These are phyloP conservation scores for Penicillium sumatraense DNA, from an alignment of 2,329 filamentous ascomycete species.

Conservation along the genomic window DNA sequence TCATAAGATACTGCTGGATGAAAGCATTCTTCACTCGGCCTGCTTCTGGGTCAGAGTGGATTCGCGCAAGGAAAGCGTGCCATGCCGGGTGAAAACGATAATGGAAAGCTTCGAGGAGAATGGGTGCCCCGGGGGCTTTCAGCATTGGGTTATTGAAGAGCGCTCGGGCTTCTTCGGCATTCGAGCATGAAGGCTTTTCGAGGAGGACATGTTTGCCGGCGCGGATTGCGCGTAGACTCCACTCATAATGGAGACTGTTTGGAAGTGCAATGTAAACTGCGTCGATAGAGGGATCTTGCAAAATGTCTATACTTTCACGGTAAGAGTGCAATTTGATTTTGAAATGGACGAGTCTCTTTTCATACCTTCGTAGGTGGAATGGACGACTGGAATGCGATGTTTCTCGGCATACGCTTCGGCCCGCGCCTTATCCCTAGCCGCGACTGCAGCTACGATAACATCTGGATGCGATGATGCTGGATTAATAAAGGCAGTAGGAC, in stretches of 20 bases:
- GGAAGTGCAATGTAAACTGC: constrained; percentile 55
- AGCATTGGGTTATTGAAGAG: constrained; percentile 48
- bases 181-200: constrained; percentile 59
- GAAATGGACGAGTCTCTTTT: background rate
- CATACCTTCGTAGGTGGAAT: constrained; percentile 55
- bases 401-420: constrained; percentile 58
- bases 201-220: constrained; percentile 61
- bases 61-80: constrained; percentile 38
- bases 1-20: constrained; percentile 44
- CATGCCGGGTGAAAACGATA: constrained; percentile 57
- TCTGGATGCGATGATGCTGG: constrained; percentile 60
- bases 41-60: constrained; percentile 3
- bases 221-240: constrained; percentile 53
- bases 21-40: constrained; percentile 44
- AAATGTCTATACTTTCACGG: constrained; percentile 16
- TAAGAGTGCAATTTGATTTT: background rate
- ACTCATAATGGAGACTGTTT: constrained; percentile 48
- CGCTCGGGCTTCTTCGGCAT: constrained; percentile 48
- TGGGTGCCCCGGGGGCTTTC: constrained; percentile 40
- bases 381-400: constrained; percentile 56
- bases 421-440: constrained; percentile 54
- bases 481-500: constrained; percentile 36
- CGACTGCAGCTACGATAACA: constrained; percentile 58
- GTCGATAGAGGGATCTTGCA: constrained; percentile 36
- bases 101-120: constrained; percentile 61